Percentiles rank a stretch among this genome's conserved stretches.
Evolutionary conservation across 2,329 filamentous ascomycete species (phyloP).

Genomic region (Pseudogymnoascus sp.): DNA sequence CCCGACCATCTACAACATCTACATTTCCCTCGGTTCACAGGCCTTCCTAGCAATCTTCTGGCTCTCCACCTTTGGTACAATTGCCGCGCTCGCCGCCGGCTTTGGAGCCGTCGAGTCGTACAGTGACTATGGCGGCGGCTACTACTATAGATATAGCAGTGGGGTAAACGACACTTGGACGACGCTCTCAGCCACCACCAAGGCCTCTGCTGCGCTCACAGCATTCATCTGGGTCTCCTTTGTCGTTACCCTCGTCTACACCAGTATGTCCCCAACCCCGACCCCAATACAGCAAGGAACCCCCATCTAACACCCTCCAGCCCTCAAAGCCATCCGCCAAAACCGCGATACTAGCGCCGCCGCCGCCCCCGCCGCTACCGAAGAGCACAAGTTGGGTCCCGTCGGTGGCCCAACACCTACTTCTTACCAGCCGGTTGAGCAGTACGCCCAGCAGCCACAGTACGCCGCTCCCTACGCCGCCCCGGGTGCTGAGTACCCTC

Average conservation of each 20-base stretch:
- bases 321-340: not conserved
- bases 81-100: not conserved
- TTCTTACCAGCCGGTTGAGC: not conserved
- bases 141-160: not conserved
- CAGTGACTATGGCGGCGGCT: not conserved
- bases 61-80: not conserved
- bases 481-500: not conserved
- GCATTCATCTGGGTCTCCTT: not conserved
- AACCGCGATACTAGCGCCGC: not conserved
- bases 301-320: not conserved
- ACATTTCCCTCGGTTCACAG: not conserved
- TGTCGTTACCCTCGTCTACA: conserved; percentile 1
- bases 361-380: not conserved
- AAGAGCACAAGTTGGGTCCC: not conserved
- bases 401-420: not conserved
- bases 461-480: not conserved
- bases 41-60: not conserved
- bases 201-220: not conserved
- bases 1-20: not conserved
- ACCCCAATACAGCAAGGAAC: not conserved
- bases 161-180: not conserved
- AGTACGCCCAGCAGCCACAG: not conserved
- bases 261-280: not conserved
- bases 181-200: not conserved
- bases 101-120: not conserved